These are phyloP conservation scores for Malassezia sympodialis DNA, from an alignment of 1,284 basidiomycete species.

Conservation along the genomic window DNA sequence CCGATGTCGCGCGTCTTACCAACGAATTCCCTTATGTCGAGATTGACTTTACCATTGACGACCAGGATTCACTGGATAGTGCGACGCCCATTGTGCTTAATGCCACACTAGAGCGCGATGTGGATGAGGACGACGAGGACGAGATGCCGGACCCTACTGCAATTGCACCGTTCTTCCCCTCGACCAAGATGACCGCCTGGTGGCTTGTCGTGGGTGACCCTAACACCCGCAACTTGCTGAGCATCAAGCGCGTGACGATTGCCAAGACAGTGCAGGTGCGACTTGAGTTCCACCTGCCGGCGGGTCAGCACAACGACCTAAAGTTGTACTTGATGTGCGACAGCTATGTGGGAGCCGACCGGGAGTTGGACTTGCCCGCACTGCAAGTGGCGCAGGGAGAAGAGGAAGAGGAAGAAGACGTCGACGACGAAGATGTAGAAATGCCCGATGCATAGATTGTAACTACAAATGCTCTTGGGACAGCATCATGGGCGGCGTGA, in stretches of 20 bases:
- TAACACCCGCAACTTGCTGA: slow-evolving; percentile 62
- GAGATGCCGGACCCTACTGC: slow-evolving; percentile 56
- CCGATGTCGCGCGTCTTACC: slow-evolving; percentile 58
- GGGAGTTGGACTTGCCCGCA: slow-evolving; percentile 30
- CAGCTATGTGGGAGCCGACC: slow-evolving; percentile 55
- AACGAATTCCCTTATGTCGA: slow-evolving; percentile 56
- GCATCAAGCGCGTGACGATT: slow-evolving; percentile 91
- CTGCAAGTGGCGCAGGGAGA: slow-evolving; percentile 37
- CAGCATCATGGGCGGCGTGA: slow-evolving; percentile 62
- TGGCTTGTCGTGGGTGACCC: slow-evolving; percentile 88
- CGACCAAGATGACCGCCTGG: slow-evolving; percentile 86
- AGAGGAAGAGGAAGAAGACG: slow-evolving; percentile 29
- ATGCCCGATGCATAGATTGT: neutral
- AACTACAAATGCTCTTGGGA: slow-evolving; percentile 8
- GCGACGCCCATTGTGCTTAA: slow-evolving; percentile 71
- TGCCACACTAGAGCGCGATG: slow-evolving; percentile 71
- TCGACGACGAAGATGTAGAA: neutral
- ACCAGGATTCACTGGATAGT: slow-evolving; percentile 63
- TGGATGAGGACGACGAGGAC: slow-evolving; percentile 62
- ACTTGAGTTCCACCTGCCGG: slow-evolving; percentile 65
- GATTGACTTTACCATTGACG: slow-evolving; percentile 62
- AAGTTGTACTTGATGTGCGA: slow-evolving; percentile 89
- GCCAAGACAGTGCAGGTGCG: slow-evolving; percentile 60
- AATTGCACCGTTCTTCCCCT: slow-evolving; percentile 81
- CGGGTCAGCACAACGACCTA: slow-evolving; percentile 66